Conservation (phyloP, 805 yeast genomes). For the Saturnispora sekii region DNA sequence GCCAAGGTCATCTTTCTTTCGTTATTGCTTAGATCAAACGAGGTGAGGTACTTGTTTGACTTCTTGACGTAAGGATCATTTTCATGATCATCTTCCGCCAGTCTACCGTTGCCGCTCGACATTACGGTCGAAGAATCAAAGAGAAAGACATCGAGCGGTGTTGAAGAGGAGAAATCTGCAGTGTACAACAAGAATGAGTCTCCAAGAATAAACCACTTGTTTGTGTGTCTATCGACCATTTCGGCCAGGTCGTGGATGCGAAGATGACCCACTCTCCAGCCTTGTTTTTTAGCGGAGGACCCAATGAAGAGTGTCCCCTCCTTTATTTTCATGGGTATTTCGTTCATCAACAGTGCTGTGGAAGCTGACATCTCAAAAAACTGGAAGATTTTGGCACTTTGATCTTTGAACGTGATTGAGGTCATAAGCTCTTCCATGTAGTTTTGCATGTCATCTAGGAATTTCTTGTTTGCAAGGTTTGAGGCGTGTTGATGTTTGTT, state of each 20-base stretch:
- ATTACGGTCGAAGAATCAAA: slow-evolving; percentile 72
- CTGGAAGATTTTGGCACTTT: slow-evolving; percentile 71
- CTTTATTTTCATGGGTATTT: slow-evolving; percentile 72
- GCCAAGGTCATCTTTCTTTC: slow-evolving; percentile 64
- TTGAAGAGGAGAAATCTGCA: slow-evolving; percentile 74
- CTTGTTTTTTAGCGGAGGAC: slow-evolving; percentile 78
- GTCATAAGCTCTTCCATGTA: slow-evolving; percentile 58
- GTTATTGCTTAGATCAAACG: background rate
- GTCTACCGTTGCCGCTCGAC: slow-evolving; percentile 12
- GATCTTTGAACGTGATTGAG: slow-evolving; percentile 60
- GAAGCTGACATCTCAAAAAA: slow-evolving; percentile 88
- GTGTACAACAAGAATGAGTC: slow-evolving; percentile 80
- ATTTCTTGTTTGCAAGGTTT: slow-evolving; percentile 21
- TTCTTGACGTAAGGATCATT: slow-evolving; percentile 22
- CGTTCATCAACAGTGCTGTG: slow-evolving; percentile 74
- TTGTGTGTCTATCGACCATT: slow-evolving; percentile 84
- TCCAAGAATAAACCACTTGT: slow-evolving; percentile 86
- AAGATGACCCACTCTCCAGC: slow-evolving; percentile 93
- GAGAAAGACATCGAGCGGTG: slow-evolving; percentile 83
- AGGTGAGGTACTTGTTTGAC: background rate
- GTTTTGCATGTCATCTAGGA: slow-evolving; percentile 42
- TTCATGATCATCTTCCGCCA: slow-evolving; percentile 33
- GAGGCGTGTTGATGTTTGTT: background rate
- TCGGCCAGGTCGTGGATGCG: slow-evolving; percentile 68
- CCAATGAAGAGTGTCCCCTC: slow-evolving; percentile 79